Conservation (phyloP, 768 basidiomycete genomes). For the Tricholoma sp. region DNA sequence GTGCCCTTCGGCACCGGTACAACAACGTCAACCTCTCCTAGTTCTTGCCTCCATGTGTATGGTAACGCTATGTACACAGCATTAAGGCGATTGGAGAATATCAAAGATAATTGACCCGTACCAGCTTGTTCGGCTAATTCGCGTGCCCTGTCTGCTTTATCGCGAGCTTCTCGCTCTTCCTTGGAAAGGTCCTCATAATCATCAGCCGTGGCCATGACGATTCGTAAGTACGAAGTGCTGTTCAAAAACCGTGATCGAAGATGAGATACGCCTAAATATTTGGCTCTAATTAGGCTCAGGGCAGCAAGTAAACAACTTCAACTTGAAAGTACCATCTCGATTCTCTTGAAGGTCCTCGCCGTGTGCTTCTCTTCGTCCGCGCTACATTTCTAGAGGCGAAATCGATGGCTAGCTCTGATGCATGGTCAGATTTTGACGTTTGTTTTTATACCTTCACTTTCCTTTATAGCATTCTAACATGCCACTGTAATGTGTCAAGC, state of each 20-base stretch:
- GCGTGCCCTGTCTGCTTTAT: slow-evolving; percentile 60
- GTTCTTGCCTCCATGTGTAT: slow-evolving; percentile 87
- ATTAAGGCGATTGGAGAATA: slow-evolving; percentile 16
- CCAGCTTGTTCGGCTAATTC: slow-evolving; percentile 84
- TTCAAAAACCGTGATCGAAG: no score
- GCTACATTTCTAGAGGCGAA: background rate
- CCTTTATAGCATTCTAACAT: slow-evolving; percentile 12
- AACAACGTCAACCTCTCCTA: slow-evolving; percentile 79
- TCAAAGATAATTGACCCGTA: slow-evolving; percentile 31
- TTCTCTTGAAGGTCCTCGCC: background rate
- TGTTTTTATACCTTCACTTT: slow-evolving; percentile 16
- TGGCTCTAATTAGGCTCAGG: background rate
- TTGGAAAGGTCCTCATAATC: slow-evolving; percentile 74
- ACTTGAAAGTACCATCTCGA: no score
- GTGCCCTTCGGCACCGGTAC: slow-evolving; percentile 88
- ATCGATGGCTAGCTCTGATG: slow-evolving; percentile 56
- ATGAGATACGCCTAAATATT: background rate
- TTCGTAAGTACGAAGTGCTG: no score
- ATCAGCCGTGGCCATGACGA: slow-evolving; percentile 25
- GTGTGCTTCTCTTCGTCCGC: background rate
- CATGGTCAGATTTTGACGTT: slow-evolving; percentile 76
- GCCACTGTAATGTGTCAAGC: slow-evolving; percentile 32
- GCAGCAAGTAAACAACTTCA: background rate
- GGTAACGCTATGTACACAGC: slow-evolving; percentile 59
- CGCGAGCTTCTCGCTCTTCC: slow-evolving; percentile 70